A percentile compares a stretch with the other conserved stretches of the same genome.
Evolutionary conservation across 2,329 filamentous ascomycete species (phyloP).

Genomic region (Penicillium sp.): DNA sequence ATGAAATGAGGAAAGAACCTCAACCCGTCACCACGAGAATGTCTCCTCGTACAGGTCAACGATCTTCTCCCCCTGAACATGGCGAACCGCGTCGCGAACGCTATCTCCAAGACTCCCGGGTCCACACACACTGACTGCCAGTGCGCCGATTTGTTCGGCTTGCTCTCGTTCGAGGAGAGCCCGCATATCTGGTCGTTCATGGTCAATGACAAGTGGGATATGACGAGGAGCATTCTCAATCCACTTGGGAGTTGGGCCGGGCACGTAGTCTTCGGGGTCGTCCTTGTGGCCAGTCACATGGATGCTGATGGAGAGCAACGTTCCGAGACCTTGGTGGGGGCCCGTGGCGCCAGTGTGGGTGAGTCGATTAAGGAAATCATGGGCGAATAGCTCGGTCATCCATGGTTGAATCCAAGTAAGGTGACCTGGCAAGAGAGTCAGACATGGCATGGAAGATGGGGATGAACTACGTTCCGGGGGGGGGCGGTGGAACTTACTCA

Average conservation of each 20-base stretch:
- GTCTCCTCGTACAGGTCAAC: conserved; percentile 34
- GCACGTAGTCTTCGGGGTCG: conserved; percentile 22
- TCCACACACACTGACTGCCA: conserved; percentile 36
- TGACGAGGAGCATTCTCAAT: conserved; percentile 18
- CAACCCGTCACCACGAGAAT: conserved; percentile 30
- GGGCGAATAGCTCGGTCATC: conserved; percentile 27
- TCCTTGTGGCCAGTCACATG: conserved; percentile 23
- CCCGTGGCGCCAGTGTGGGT: conserved; percentile 18
- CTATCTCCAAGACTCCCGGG: conserved; percentile 34
- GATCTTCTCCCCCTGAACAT: conserved; percentile 23
- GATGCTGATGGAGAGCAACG: conserved; percentile 26
- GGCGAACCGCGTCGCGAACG: conserved; percentile 29
- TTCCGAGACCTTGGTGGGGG: conserved; percentile 20
- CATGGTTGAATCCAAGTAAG: conserved; percentile 32
- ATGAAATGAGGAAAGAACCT: too few relatives aligned
- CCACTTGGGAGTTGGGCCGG: conserved; percentile 22
- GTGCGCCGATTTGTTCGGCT: conserved; percentile 26
- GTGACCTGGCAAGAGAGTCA: conserved; percentile 21
- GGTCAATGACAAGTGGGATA: conserved; percentile 21
- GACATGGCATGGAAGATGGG: background rate
- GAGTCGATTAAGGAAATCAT: conserved; percentile 20
- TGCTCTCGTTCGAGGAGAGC: conserved; percentile 23
- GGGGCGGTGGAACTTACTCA: conserved; percentile 17
- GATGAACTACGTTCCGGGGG: too few relatives aligned
- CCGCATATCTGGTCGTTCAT: conserved; percentile 25